A percentile compares a stretch with the other conserved stretches of the same genome.
Conservation (phyloP, 2,329 filamentous ascomycete species). For the Fusarium sp. region DNA sequence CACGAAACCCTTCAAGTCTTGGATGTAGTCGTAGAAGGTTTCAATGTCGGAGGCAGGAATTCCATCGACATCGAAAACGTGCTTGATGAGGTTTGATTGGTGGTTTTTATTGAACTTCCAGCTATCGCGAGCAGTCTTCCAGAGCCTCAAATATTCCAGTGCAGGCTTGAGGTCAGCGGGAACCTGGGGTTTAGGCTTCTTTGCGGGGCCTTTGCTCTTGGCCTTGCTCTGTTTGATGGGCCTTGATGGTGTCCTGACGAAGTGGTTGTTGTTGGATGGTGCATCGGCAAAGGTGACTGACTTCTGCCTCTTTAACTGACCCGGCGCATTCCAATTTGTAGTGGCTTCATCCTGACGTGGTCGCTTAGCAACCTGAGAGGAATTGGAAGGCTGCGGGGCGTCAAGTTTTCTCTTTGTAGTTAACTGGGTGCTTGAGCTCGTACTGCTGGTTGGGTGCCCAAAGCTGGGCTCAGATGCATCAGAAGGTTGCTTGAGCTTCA, state of each 20-base stretch:
- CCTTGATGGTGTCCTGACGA: slow-evolving; percentile 53
- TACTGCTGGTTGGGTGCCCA: slow-evolving; percentile 56
- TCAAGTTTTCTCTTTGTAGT: slow-evolving; percentile 58
- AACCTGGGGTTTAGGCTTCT: slow-evolving; percentile 57
- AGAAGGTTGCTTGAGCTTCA: slow-evolving; percentile 67
- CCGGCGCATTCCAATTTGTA: slow-evolving; percentile 45
- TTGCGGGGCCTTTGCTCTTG: slow-evolving; percentile 55
- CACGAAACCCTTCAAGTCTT: slow-evolving; percentile 80
- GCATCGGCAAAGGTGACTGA: slow-evolving; percentile 65
- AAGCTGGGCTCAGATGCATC: slow-evolving; percentile 53
- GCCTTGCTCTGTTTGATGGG: slow-evolving; percentile 50
- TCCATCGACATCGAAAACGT: slow-evolving; percentile 78
- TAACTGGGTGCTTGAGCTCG: slow-evolving; percentile 45
- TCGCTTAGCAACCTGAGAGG: slow-evolving; percentile 53
- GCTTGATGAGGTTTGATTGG: slow-evolving; percentile 86
- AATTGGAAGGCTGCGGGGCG: slow-evolving; percentile 52
- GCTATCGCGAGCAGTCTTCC: slow-evolving; percentile 74
- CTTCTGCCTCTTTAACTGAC: slow-evolving; percentile 58
- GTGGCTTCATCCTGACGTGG: slow-evolving; percentile 51
- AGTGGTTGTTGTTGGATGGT: slow-evolving; percentile 48
- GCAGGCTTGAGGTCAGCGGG: slow-evolving; percentile 69
- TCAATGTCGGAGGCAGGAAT: slow-evolving; percentile 78
- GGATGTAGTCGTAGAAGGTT: slow-evolving; percentile 81
- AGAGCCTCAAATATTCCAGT: slow-evolving; percentile 81
- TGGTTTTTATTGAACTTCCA: slow-evolving; percentile 99